phyloP scores from a whole-genome alignment of 2,329 filamentous ascomycete species.

The Aureobasidium sp. region DNA sequence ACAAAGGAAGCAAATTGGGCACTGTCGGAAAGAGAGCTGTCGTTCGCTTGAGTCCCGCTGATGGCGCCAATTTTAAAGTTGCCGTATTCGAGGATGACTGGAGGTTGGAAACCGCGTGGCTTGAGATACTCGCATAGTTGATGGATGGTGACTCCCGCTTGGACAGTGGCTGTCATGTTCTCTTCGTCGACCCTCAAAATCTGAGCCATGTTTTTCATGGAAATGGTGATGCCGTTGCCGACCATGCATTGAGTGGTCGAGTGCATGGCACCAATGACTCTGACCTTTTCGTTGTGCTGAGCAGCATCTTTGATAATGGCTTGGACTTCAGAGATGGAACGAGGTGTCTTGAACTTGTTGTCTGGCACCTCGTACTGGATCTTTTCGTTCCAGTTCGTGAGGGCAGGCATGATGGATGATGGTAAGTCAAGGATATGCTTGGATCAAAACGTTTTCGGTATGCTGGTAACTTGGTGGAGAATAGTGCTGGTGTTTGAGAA shows the following conservation, averaged over 20 bases:
- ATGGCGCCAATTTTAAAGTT: conserved; percentile 17
- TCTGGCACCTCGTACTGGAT: conserved; percentile 14
- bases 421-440: neutral
- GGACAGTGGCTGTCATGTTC: conserved; percentile 15
- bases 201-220: conserved; percentile 10
- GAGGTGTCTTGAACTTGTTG: conserved; percentile 15
- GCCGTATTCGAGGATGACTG: conserved; percentile 18
- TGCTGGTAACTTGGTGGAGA: neutral
- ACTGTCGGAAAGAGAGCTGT: conserved; percentile 8
- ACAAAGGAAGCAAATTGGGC: conserved; percentile 15
- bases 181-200: conserved; percentile 11
- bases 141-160: conserved; percentile 11
- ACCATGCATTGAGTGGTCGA: conserved; percentile 16
- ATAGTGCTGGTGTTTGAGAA: neutral
- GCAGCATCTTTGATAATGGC: conserved; percentile 14
- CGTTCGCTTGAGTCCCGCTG: conserved; percentile 14
- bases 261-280: conserved; percentile 16
- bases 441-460: neutral
- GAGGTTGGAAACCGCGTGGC: conserved; percentile 13
- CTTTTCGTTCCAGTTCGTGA: conserved; percentile 16
- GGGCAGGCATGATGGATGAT: neutral
- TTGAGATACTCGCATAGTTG: conserved; percentile 15
- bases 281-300: conserved; percentile 11
- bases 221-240: conserved; percentile 11
- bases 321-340: conserved; percentile 11